Percentiles rank a stretch among this genome's conserved stretches.
phyloP scores from a whole-genome alignment of 2,329 filamentous ascomycete genomes.

The Hypoxylon sp. region DNA sequence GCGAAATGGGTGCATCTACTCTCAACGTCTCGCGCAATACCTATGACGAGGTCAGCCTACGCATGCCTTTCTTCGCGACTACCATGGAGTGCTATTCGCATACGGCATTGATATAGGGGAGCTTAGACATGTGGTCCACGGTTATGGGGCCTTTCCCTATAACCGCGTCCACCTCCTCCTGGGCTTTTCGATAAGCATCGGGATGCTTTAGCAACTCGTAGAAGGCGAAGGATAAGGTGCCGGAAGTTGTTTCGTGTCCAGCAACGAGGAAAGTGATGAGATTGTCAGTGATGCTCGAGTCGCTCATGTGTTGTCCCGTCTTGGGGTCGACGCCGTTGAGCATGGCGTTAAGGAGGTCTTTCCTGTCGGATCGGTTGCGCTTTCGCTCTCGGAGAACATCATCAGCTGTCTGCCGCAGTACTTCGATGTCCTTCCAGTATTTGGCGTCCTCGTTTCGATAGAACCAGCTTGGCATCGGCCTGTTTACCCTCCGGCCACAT shows the following conservation, averaged over 20 bases:
- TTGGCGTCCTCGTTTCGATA: constrained; percentile 58
- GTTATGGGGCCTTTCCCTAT: constrained; percentile 65
- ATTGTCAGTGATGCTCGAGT: constrained; percentile 71
- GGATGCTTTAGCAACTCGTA: constrained; percentile 72
- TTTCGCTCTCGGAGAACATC: constrained; percentile 69
- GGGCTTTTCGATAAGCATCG: constrained; percentile 64
- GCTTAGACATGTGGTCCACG: constrained; percentile 67
- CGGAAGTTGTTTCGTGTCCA: constrained; percentile 76
- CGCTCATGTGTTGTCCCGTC: constrained; percentile 70
- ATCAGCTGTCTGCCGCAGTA: constrained; percentile 62
- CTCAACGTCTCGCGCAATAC: constrained; percentile 72
- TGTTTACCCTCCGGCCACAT: constrained; percentile 58
- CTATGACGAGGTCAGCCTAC: constrained; percentile 35
- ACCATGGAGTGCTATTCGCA: constrained; percentile 25
- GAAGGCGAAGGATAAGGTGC: constrained; percentile 70
- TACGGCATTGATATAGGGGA: constrained; percentile 71
- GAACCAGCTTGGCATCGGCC: constrained; percentile 58
- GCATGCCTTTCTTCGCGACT: neutral
- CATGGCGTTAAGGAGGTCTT: constrained; percentile 76
- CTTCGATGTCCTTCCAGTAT: constrained; percentile 62
- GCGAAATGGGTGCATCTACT: constrained; percentile 66
- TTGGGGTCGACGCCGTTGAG: constrained; percentile 71
- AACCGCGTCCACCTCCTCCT: constrained; percentile 72
- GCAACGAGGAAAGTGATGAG: constrained; percentile 77
- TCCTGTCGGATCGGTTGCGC: constrained; percentile 61